Evolutionary conservation across 73 alveolate species (phyloP).

Genomic region (Diophrys appendiculata): DNA sequence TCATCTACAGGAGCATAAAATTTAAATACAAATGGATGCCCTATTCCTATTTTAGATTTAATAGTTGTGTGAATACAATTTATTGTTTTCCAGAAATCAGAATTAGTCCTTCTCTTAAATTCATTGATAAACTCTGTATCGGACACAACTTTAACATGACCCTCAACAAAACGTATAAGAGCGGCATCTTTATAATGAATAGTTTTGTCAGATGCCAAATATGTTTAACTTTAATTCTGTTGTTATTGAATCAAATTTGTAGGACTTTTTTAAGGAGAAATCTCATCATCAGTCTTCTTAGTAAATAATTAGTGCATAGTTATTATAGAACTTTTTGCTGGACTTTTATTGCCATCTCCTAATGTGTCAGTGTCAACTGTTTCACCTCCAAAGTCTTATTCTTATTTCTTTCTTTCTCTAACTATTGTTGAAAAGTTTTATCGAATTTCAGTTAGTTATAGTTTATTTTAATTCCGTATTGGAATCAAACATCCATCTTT

Average conservation of each 20-base stretch:
- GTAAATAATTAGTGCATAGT: too few species aligned
- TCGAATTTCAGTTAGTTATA: neutral
- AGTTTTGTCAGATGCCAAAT: slow-evolving; percentile 21
- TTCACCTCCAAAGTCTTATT: neutral
- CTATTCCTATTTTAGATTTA: slow-evolving; percentile 54
- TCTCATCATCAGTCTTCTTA: too few species aligned
- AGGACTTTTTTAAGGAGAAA: too few species aligned
- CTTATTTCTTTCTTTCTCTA: slow-evolving; percentile 15
- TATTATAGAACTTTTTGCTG: neutral
- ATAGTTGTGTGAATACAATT: slow-evolving; percentile 52
- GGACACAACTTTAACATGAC: slow-evolving; percentile 30
- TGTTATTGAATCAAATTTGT: too few species aligned
- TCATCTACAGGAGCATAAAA: slow-evolving; percentile 59
- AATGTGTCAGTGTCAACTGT: neutral
- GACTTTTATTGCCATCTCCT: neutral
- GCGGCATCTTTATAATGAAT: slow-evolving; percentile 57
- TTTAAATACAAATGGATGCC: slow-evolving; percentile 49
- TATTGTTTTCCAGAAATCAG: slow-evolving; percentile 56
- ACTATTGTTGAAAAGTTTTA: slow-evolving; percentile 8
- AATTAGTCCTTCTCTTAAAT: slow-evolving; percentile 51
- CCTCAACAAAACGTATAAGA: slow-evolving; percentile 18
- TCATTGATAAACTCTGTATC: slow-evolving; percentile 59
- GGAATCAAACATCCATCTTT: slow-evolving; percentile 5
- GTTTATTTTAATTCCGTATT: neutral
- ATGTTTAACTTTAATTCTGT: neutral